Conservation (phyloP, 2,329 filamentous ascomycete genomes). For the Beauveria sp. region DNA sequence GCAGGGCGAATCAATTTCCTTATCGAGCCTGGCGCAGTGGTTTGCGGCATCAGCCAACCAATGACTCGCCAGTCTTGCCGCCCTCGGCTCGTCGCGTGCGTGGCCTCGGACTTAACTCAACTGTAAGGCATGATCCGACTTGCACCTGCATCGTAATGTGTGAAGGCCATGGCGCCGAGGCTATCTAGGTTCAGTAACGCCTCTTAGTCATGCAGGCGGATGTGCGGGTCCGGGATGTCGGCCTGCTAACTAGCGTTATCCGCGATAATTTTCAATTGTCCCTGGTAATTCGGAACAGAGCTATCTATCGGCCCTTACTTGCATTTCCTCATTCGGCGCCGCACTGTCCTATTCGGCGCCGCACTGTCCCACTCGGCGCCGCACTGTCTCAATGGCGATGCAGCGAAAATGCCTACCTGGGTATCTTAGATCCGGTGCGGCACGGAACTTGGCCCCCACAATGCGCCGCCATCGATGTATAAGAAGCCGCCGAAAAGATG, state of each 20-base stretch:
- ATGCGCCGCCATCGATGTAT: background rate
- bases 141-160: background rate
- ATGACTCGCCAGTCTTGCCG: background rate
- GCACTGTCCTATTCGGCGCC: too few relatives aligned
- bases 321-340: background rate
- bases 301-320: background rate
- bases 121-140: background rate
- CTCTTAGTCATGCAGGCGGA: background rate
- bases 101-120: background rate
- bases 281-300: background rate
- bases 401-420: background rate
- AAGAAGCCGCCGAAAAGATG: background rate
- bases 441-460: background rate
- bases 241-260: background rate
- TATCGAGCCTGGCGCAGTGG: background rate
- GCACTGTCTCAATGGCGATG: background rate
- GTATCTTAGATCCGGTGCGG: background rate
- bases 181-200: background rate
- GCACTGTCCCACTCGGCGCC: too few relatives aligned
- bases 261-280: background rate
- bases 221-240: background rate
- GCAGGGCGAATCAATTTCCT: background rate
- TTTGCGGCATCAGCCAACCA: background rate
- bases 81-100: too few relatives aligned
- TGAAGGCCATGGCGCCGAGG: background rate